These are phyloP conservation scores for Tephrocybe sp. DNA, from an alignment of 768 basidiomycete species.

Conservation along the genomic window DNA sequence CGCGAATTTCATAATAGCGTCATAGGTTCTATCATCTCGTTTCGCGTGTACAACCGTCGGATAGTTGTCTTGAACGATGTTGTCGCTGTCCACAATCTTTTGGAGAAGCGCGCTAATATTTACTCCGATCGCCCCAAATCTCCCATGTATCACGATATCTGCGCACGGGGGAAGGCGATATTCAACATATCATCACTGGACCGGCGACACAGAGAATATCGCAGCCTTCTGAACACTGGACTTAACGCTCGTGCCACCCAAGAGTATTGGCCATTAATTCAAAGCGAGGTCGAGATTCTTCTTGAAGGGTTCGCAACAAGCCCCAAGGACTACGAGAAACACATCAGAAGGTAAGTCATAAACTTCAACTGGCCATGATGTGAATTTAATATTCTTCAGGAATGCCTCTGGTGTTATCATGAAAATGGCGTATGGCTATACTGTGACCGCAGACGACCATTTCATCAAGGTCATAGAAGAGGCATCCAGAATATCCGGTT, in stretches of 20 bases:
- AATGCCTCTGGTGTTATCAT: constrained; percentile 39
- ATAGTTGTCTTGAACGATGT: constrained; percentile 51
- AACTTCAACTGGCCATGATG: neutral
- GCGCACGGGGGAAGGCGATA: constrained; percentile 38
- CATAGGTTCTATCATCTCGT: constrained; percentile 42
- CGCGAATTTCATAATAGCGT: constrained; percentile 19
- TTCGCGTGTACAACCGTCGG: constrained; percentile 42
- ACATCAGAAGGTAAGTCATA: constrained; percentile 35
- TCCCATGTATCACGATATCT: constrained; percentile 44
- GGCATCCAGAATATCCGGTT: constrained; percentile 38
- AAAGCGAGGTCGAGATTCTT: constrained; percentile 34
- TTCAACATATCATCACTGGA: constrained; percentile 44
- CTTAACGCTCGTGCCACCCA: constrained; percentile 35
- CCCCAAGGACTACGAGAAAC: constrained; percentile 32
- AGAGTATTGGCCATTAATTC: constrained; percentile 34
- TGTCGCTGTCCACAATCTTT: constrained; percentile 42
- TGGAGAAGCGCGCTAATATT: constrained; percentile 48
- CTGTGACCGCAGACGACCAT: constrained; percentile 32
- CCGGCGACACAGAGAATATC: constrained; percentile 37
- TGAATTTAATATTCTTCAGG: constrained; percentile 18
- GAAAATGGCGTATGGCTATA: constrained; percentile 44
- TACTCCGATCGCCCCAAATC: constrained; percentile 57
- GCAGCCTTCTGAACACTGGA: constrained; percentile 37
- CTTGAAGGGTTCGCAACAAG: constrained; percentile 29
- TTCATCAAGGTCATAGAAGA: constrained; percentile 42